phyloP scores from a whole-genome alignment of 225 moss, liverwort and hornwort genomes.

The Polytrichum commune region DNA sequence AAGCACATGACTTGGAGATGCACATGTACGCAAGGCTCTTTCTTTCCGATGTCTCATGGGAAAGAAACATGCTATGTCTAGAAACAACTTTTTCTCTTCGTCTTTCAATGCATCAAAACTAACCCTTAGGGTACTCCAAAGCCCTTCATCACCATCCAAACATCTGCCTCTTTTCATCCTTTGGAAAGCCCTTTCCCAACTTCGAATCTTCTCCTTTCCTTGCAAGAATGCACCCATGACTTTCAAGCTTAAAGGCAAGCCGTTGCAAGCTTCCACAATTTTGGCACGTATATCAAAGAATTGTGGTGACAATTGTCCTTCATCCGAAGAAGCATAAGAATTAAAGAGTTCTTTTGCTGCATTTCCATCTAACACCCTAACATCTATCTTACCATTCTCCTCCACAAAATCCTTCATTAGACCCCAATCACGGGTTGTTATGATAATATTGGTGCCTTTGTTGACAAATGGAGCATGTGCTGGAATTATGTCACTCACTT shows the following conservation, averaged over 20 bases:
- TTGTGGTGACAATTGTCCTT: neutral
- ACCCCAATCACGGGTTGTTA: neutral
- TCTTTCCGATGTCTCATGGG: neutral
- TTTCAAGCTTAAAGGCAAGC: slow-evolving; percentile 7
- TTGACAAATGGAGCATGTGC: neutral
- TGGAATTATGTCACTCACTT: neutral
- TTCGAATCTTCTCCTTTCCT: neutral
- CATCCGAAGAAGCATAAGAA: neutral
- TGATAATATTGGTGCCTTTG: neutral
- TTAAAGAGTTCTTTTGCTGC: neutral
- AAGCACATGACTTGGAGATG: neutral
- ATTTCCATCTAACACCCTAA: neutral
- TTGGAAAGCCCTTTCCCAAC: neutral
- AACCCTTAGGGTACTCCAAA: neutral
- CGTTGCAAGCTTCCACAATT: neutral
- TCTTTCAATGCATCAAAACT: neutral
- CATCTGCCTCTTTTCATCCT: neutral
- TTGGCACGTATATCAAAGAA: neutral
- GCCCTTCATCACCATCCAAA: neutral
- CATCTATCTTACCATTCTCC: neutral
- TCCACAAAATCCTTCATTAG: neutral
- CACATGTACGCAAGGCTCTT: neutral
- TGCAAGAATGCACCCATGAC: neutral
- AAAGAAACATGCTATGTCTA: neutral
- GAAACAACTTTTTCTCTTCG: neutral